These are phyloP conservation scores for Noccaea bulbosa DNA, from an alignment of 345 rosid genomes.

Conservation along the genomic window DNA sequence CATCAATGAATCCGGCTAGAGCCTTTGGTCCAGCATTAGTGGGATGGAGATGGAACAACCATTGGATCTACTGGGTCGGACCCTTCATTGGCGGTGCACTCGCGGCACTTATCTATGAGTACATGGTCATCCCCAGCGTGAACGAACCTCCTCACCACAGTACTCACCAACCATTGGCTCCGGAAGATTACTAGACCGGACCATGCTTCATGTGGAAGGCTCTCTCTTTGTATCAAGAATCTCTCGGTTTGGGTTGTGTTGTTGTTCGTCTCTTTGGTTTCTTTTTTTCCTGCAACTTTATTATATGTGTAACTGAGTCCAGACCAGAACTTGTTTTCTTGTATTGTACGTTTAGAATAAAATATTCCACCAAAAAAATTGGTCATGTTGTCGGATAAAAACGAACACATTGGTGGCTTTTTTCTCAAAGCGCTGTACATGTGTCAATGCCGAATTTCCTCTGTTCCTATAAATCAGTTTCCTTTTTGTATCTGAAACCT, in stretches of 20 bases:
- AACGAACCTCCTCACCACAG: slow-evolving; percentile 45
- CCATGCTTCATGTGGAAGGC: slow-evolving; percentile 14
- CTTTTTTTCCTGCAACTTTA: slow-evolving; percentile 14
- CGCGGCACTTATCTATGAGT: slow-evolving; percentile 57
- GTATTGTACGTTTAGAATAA: slow-evolving; percentile 23
- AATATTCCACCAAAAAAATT: slow-evolving; percentile 1
- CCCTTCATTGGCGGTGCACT: slow-evolving; percentile 47
- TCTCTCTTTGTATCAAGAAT: slow-evolving; percentile 16
- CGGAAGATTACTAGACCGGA: slow-evolving; percentile 69
- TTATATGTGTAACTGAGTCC: slow-evolving; percentile 32
- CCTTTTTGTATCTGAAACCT: slow-evolving; percentile 4
- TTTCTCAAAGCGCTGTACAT: slow-evolving; percentile 30
- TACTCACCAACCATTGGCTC: slow-evolving; percentile 71
- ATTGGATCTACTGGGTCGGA: slow-evolving; percentile 48
- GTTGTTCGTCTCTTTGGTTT: slow-evolving; percentile 18
- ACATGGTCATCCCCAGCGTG: slow-evolving; percentile 52
- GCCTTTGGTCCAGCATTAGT: slow-evolving; percentile 50
- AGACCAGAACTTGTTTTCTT: slow-evolving; percentile 24
- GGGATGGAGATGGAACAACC: slow-evolving; percentile 48
- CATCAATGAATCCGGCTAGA: slow-evolving; percentile 50
- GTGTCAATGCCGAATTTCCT: slow-evolving; percentile 18
- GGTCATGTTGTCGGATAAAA: slow-evolving; percentile 7
- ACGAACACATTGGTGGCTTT: slow-evolving; percentile 23
- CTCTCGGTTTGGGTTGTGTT: slow-evolving; percentile 35
- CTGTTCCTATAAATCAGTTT: slow-evolving; percentile 25